Conservation (phyloP, 805 yeast genomes). For the Candida lessepsii region DNA sequence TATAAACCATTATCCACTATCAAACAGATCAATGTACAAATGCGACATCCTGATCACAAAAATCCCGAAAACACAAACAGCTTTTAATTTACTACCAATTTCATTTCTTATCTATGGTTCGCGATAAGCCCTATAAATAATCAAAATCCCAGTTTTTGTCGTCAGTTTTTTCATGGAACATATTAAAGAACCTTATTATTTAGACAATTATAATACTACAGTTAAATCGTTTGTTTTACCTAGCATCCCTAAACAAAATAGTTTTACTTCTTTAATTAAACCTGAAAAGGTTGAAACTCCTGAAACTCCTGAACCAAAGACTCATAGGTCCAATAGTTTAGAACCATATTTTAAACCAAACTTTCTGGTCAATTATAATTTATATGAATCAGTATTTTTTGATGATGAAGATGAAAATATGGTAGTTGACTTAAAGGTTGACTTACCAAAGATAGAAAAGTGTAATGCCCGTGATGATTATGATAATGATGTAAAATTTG, state of each 20-base stretch:
- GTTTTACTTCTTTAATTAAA: conserved; percentile 11
- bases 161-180: conserved; percentile 7
- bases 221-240: conserved; percentile 15
- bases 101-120: conserved; percentile 2
- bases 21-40: no score
- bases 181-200: conserved; percentile 17
- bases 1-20: no score
- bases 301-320: conserved; percentile 1
- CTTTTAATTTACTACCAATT: neutral
- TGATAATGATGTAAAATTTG: conserved; percentile 16
- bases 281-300: conserved; percentile 2
- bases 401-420: conserved; percentile 13
- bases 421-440: neutral
- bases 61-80: no score
- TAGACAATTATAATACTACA: conserved; percentile 15
- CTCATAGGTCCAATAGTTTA: conserved; percentile 15
- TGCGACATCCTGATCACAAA: no score
- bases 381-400: conserved; percentile 14
- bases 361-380: conserved; percentile 7
- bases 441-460: conserved; percentile 2
- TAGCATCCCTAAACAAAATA: conserved; percentile 13
- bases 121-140: conserved; percentile 2
- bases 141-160: neutral
- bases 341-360: conserved; percentile 17
- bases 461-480: conserved; percentile 16